These are phyloP conservation scores for Sextonia rubra DNA, from an alignment of 164 flowering plant genomes.

Conservation along the genomic window DNA sequence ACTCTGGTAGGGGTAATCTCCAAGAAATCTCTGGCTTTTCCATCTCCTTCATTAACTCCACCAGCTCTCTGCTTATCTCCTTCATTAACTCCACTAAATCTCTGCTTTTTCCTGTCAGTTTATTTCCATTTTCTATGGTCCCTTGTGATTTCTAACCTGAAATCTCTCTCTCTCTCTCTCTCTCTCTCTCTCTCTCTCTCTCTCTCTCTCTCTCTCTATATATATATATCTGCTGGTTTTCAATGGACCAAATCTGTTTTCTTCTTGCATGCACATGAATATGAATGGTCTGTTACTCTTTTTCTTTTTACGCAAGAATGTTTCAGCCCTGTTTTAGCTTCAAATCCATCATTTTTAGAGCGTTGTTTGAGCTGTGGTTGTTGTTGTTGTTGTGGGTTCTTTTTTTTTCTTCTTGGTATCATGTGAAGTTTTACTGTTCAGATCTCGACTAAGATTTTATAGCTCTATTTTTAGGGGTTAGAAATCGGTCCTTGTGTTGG, in stretches of 20 bases:
- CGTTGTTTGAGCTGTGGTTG: too few relatives aligned
- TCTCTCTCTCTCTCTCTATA: too few relatives aligned
- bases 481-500: neutral
- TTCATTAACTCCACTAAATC: neutral
- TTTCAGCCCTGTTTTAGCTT: neutral
- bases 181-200: too few relatives aligned
- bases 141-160: neutral
- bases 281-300: neutral
- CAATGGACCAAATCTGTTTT: neutral
- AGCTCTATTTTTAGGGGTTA: too few relatives aligned
- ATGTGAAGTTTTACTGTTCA: too few relatives aligned
- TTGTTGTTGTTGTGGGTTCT: too few relatives aligned
- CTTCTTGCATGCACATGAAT: neutral
- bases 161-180: too few relatives aligned
- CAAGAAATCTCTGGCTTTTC: neutral
- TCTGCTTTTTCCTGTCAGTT: neutral
- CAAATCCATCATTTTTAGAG: neutral
- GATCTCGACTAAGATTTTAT: too few relatives aligned
- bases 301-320: neutral
- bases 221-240: too few relatives aligned
- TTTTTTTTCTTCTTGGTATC: too few relatives aligned
- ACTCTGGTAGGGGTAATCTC: constrained; percentile 36
- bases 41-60: neutral
- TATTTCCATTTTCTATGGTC: neutral
- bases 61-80: neutral